Evolutionary conservation across 1,284 basidiomycete species (phyloP), one percentile per base, ranked within the genome.

Genomic region (Apiotrichum brassicae): DNA sequence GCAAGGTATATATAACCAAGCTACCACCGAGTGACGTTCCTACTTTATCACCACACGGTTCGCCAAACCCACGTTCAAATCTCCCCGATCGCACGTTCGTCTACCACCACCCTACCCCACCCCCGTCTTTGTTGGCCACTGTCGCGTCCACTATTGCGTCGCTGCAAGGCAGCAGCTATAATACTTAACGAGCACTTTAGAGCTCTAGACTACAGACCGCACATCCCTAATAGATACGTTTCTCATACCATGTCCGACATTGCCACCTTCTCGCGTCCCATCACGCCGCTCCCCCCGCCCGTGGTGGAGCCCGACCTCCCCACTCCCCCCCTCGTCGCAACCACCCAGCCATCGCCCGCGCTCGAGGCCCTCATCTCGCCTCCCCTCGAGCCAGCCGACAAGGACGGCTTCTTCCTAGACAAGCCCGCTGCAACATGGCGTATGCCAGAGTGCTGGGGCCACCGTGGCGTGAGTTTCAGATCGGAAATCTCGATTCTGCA

Each of bases 391-490:
- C 28, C 43, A n/a, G 46, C 43, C 18, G 54, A 54, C 43, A 51
- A 57, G 32, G 52, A 59, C 11, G 26, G 41, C 57, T 48, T 62
- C 36, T 40, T 54, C 23, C 45, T 52, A 39, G 54, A 55, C 24
- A 43, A 52, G 24, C 44, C 51, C 28, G 36, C 44, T 36, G 28
- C 47, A 28, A 34, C 38, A 25, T 48, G 44, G 53, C 46, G 54
- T 41, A 52, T 71, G 32, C 74, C 67, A 77, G 86, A 90, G 62
- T 93, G 91, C 71, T 94, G 90, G 90, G 91, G 91, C 56, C 91
- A 95, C 71, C 85, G 91, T 55, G 91, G 91, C 50, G 91, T 92
- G 73, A 70, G 86, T 82, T 20, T n/a, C n/a, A n/a, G n/a, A n/a
- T n/a, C n/a, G n/a, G n/a, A n/a, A n/a, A n/a, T n/a, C n/a, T n/a